Evolutionary conservation across 1,284 basidiomycete species (phyloP).

Genomic region (Moesziomyces sp.): DNA sequence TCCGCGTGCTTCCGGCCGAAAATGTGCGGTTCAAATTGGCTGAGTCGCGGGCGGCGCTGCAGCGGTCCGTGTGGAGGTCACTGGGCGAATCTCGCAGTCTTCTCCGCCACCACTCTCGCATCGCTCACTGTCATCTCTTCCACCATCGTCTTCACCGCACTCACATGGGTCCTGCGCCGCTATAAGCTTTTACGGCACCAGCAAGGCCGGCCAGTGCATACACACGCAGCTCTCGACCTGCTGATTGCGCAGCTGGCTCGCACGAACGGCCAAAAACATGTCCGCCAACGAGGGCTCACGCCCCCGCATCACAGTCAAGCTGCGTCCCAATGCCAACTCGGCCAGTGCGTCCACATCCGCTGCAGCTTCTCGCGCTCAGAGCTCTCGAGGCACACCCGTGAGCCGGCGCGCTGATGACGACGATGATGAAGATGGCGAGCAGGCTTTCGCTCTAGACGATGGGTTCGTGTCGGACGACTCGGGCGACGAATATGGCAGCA

Average conservation of each 20-base stretch:
- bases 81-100: no score
- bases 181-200: no score
- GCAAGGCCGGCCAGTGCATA: no score
- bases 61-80: no score
- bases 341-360: slow-evolving; percentile 25
- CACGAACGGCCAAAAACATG: slow-evolving; percentile 5
- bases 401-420: slow-evolving; percentile 17
- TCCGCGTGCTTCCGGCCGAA: no score
- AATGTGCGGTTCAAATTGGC: no score
- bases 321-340: slow-evolving; percentile 33
- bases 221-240: no score
- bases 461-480: slow-evolving; percentile 47
- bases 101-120: no score
- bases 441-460: slow-evolving; percentile 34
- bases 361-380: slow-evolving; percentile 31
- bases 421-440: slow-evolving; percentile 35
- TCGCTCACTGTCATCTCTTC: no score
- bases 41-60: no score
- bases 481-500: slow-evolving; percentile 35
- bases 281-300: slow-evolving; percentile 28
- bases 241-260: neutral
- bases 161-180: no score
- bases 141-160: no score
- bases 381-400: slow-evolving; percentile 19
- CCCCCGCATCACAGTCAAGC: slow-evolving; percentile 42